Conservation (phyloP, 371 early-diverging fungal species). For the Chytridium lagenaria region DNA sequence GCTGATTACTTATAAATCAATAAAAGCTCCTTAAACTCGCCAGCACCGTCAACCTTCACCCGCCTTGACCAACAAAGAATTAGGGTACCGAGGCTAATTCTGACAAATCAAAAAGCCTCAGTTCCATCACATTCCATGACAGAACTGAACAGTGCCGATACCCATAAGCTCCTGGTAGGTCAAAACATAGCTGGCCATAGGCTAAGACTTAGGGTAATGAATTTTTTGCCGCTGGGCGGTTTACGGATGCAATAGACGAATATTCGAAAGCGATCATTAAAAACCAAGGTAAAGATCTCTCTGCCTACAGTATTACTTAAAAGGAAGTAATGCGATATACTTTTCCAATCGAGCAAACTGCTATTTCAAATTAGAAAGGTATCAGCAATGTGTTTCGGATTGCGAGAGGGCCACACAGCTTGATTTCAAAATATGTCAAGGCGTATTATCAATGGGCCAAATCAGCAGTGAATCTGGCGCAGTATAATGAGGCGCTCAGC, state of each 20-base stretch:
- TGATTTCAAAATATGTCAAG: slow-evolving; percentile 68
- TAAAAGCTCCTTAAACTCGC: no score
- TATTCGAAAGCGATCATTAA: slow-evolving; percentile 80
- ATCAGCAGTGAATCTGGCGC: slow-evolving; percentile 54
- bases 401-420: slow-evolving; percentile 76
- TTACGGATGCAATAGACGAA: slow-evolving; percentile 68
- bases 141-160: slow-evolving; percentile 41
- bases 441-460: slow-evolving; percentile 74
- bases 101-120: not conserved
- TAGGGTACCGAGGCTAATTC: no score
- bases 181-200: slow-evolving; percentile 13
- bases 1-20: no score
- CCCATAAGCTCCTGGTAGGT: slow-evolving; percentile 62
- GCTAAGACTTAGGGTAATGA: slow-evolving; percentile 33
- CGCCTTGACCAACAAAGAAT: no score
- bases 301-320: no score
- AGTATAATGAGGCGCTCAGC: slow-evolving; percentile 60
- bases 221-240: slow-evolving; percentile 30
- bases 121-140: not conserved
- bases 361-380: slow-evolving; percentile 69
- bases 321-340: slow-evolving; percentile 66
- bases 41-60: no score
- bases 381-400: slow-evolving; percentile 65
- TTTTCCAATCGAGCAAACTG: slow-evolving; percentile 83
- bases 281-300: no score